Percentiles rank a stretch among this genome's conserved stretches.
Evolutionary conservation across 805 yeast genomes (phyloP).

Genomic region (Candida xiaguanensis): DNA sequence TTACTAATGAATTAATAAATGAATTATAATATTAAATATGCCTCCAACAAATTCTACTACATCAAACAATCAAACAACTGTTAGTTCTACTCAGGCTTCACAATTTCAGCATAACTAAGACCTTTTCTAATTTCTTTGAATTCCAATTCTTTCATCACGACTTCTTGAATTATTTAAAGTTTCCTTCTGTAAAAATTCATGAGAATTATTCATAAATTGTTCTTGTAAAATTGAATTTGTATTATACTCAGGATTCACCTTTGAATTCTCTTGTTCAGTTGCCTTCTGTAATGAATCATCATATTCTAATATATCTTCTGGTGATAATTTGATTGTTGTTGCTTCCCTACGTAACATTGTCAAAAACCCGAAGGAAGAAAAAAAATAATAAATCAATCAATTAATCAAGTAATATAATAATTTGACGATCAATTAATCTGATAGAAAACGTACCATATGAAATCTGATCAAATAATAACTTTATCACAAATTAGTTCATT

Average conservation of each 20-base stretch:
- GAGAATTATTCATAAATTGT: slow-evolving; percentile 13
- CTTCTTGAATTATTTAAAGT: background rate
- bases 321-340: slow-evolving; percentile 60
- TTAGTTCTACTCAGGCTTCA: too few species aligned
- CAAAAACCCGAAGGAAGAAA: too few species aligned
- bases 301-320: slow-evolving; percentile 59
- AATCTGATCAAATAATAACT: slow-evolving; percentile 16
- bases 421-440: background rate
- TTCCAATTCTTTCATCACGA: slow-evolving; percentile 22
- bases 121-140: slow-evolving; percentile 10
- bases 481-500: slow-evolving; percentile 24
- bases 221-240: slow-evolving; percentile 13
- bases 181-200: slow-evolving; percentile 55
- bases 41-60: too few species aligned
- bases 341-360: slow-evolving; percentile 74
- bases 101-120: too few species aligned
- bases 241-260: slow-evolving; percentile 12
- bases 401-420: too few species aligned
- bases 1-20: too few species aligned
- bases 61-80: too few species aligned
- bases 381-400: background rate
- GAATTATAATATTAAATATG: too few species aligned
- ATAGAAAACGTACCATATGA: slow-evolving; percentile 2
- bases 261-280: slow-evolving; percentile 8
- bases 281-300: slow-evolving; percentile 28